Percentiles rank a stretch among this genome's conserved stretches.
Conservation (phyloP, 2,329 filamentous ascomycete species). For the Alternaria gansuensis region DNA sequence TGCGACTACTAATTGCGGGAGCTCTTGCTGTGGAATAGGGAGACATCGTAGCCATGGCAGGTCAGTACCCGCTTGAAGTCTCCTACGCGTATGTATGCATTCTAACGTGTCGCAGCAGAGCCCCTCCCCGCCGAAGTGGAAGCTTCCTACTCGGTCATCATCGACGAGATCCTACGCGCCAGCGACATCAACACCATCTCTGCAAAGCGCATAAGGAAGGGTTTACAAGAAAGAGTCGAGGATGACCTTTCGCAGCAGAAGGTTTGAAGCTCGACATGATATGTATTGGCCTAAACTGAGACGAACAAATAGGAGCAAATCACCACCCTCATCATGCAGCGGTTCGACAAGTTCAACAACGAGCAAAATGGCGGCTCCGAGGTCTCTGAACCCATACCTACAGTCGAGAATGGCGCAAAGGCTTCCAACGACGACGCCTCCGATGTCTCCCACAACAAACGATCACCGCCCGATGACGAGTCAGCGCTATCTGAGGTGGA, state of each 20-base stretch:
- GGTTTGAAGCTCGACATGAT: slow-evolving; percentile 52
- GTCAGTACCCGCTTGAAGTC: slow-evolving; percentile 29
- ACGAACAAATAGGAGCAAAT: slow-evolving; percentile 53
- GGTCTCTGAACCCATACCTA: slow-evolving; percentile 52
- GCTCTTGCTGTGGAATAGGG: slow-evolving; percentile 10
- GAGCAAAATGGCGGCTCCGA: slow-evolving; percentile 46
- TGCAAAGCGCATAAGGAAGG: slow-evolving; percentile 71
- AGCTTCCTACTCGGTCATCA: slow-evolving; percentile 65
- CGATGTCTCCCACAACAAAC: slow-evolving; percentile 52
- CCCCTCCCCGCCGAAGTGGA: slow-evolving; percentile 58
- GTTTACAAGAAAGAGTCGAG: slow-evolving; percentile 67
- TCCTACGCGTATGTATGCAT: slow-evolving; percentile 11
- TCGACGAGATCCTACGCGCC: slow-evolving; percentile 68
- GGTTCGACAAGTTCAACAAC: slow-evolving; percentile 60
- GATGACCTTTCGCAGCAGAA: slow-evolving; percentile 70
- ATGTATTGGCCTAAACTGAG: slow-evolving; percentile 24
- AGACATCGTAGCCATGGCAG: slow-evolving; percentile 40
- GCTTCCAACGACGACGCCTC: slow-evolving; percentile 35
- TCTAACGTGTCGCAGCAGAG: slow-evolving; percentile 34
- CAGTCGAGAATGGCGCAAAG: slow-evolving; percentile 47
- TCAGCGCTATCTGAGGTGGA: slow-evolving; percentile 56
- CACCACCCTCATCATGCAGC: slow-evolving; percentile 58
- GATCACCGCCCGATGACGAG: slow-evolving; percentile 52
- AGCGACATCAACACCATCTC: slow-evolving; percentile 72
- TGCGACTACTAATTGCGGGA: slow-evolving; percentile 1